Evolutionary conservation across 441 rosid species (phyloP).

Genomic region (Macaranga tanarius): DNA sequence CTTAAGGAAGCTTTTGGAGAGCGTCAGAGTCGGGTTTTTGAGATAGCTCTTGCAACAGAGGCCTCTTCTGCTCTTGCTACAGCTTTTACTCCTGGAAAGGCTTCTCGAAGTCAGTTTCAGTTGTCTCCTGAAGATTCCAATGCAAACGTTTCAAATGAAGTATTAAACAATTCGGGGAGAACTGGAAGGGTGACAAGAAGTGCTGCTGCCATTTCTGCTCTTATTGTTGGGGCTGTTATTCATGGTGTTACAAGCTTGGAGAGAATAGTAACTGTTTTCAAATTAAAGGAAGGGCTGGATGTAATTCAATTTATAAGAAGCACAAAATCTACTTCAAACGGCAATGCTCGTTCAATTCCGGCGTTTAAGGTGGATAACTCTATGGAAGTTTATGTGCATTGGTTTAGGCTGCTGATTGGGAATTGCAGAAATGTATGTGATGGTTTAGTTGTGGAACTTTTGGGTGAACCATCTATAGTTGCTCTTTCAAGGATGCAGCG

Average conservation of each 20-base stretch:
- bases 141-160: constrained; percentile 49
- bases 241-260: constrained; percentile 95
- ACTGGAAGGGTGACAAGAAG: constrained; percentile 60
- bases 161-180: constrained; percentile 43
- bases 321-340: constrained; percentile 74
- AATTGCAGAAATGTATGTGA: constrained; percentile 86
- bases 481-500: constrained; percentile 98
- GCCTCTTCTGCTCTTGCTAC: constrained; percentile 76
- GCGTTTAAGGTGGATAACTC: constrained; percentile 64
- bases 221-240: constrained; percentile 77
- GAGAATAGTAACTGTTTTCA: constrained; percentile 80
- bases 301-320: constrained; percentile 80
- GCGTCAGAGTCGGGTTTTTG: constrained; percentile 94
- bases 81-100: constrained; percentile 71
- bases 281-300: constrained; percentile 87
- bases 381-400: constrained; percentile 78
- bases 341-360: constrained; percentile 65
- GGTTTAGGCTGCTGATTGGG: constrained; percentile 94
- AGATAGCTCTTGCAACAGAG: constrained; percentile 95
- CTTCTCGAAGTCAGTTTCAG: constrained; percentile 82
- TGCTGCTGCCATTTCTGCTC: constrained; percentile 85
- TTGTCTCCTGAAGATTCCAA: constrained; percentile 77
- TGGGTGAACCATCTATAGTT: constrained; percentile 81
- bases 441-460: constrained; percentile 84
- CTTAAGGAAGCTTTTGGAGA: constrained; percentile 98